A percentile compares a stretch with the other conserved stretches of the same genome.
Conservation (phyloP, 805 yeast genomes). For the Yarrowia yakushimensis region DNA sequence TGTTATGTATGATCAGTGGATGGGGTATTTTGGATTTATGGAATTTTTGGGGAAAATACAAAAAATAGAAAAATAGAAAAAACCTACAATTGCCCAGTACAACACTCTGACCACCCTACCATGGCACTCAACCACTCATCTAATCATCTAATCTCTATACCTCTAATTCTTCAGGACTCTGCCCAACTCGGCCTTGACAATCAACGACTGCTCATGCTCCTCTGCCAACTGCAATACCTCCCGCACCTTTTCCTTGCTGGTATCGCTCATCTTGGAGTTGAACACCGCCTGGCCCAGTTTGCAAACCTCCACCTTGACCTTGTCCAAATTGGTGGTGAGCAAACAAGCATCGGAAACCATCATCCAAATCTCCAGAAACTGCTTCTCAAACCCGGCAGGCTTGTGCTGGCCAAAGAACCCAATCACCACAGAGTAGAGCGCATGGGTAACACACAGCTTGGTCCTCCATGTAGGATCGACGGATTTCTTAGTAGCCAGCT, state of each 20-base stretch:
- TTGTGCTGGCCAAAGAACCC: slow-evolving; percentile 12
- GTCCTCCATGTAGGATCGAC: slow-evolving; percentile 15
- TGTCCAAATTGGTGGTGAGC: slow-evolving; percentile 1
- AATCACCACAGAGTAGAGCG: slow-evolving; percentile 5
- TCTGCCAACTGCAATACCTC: neutral
- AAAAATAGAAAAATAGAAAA: too few relatives aligned
- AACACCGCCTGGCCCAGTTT: slow-evolving; percentile 18
- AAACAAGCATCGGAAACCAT: neutral
- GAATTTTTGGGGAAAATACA: too few relatives aligned
- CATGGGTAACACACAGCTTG: slow-evolving; percentile 3
- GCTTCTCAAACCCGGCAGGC: neutral
- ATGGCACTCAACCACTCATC: too few relatives aligned
- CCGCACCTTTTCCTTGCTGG: slow-evolving; percentile 1
- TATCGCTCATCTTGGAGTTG: slow-evolving; percentile 3
- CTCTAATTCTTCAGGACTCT: neutral
- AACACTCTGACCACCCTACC: too few relatives aligned
- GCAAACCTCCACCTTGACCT: slow-evolving; percentile 18
- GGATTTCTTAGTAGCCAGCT: neutral
- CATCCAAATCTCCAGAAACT: neutral
- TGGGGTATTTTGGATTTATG: too few relatives aligned
- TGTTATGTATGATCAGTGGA: too few relatives aligned
- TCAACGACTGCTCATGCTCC: slow-evolving; percentile 14
- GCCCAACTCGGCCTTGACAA: slow-evolving; percentile 16
- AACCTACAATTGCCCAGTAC: too few relatives aligned
- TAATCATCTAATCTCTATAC: neutral